Evolutionary conservation across 2,329 filamentous ascomycete genomes (phyloP), one percentile per base, ranked within the genome.

Genomic region (Plectosphaerella plurivora): DNA sequence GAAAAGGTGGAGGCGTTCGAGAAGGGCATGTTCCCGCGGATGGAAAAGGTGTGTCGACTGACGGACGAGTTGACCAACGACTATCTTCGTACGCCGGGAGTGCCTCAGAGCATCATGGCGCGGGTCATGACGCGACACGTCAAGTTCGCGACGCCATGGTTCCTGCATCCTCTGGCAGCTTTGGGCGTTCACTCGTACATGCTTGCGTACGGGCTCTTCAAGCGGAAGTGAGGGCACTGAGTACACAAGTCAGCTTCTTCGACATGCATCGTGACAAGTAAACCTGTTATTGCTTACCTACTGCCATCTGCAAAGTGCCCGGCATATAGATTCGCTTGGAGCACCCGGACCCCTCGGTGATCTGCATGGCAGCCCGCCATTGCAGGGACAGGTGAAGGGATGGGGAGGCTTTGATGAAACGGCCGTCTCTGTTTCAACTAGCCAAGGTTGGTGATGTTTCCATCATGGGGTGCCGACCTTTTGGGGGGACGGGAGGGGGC

Each of bases 1-100:
- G 60, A 64, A 49, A 63, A 62, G 35, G 61, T 75, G 22, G 51
- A 51, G 2, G 56, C 49, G 3, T 75, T 67, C 48, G 73, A 77
- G 57, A 58, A 63, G 41, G 60, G 59, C 10, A 74, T 75, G 71
- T 72, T 68, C 36, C 52, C 58, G 6, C 68, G 73, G 2, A 65
- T 68, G 15, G 59, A 62, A 47, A 60, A 62, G 41, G 64, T 76
- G 52, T 68, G 72, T 57, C 60, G 64, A 42, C 65, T 78, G 16
- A 68, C 70, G 10, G 73, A 73, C 47, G 75, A 79, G 51, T 61
- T 78, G 39, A 73, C 74, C 59, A 63, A 67, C 28, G 66, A 72
- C 39, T 78, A 74, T 72, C 70, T 80, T 58, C 75, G 76, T 53
- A 77, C 73, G 0, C 66, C 70, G 4, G 73, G 71, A 3, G 71